phyloP scores from a whole-genome alignment of 1,284 basidiomycete genomes.

The Ustilago sp. region DNA sequence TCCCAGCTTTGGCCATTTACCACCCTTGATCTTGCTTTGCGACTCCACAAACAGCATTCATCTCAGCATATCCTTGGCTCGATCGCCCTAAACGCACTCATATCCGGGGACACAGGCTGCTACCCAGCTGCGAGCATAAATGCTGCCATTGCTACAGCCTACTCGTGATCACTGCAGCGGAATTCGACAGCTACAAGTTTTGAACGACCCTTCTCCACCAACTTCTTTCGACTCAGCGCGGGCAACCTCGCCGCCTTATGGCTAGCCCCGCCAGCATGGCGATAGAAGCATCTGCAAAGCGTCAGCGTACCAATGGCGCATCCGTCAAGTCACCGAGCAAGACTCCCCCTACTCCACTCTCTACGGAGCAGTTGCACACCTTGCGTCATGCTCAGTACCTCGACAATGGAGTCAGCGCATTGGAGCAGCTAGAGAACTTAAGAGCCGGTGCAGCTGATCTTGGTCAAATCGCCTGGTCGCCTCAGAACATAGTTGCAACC shows the following conservation, averaged over 20 bases:
- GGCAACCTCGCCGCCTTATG: too few relatives aligned
- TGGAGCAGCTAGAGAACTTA: constrained; percentile 19
- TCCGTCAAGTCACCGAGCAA: constrained; percentile 7
- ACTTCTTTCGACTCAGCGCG: neutral
- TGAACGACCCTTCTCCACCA: too few relatives aligned
- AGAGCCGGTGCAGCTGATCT: constrained; percentile 10
- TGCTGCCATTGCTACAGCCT: neutral
- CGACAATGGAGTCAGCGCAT: constrained; percentile 25
- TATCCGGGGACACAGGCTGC: too few relatives aligned
- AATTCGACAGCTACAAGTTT: neutral
- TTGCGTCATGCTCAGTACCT: constrained; percentile 33
- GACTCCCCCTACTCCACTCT: neutral
- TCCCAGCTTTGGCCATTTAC: neutral
- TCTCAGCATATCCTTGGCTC: neutral
- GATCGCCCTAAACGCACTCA: neutral
- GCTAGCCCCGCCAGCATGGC: constrained; percentile 15
- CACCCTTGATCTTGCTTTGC: neutral
- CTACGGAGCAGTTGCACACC: constrained; percentile 21
- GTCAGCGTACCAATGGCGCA: constrained; percentile 19
- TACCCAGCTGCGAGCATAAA: neutral
- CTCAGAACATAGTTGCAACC: constrained; percentile 37
- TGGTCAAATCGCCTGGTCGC: constrained; percentile 41
- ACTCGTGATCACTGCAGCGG: neutral
- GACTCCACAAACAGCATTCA: neutral
- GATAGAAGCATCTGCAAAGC: constrained; percentile 32